phyloP scores from a whole-genome alignment of 768 basidiomycete species.

The Tephrocybe sp. region DNA sequence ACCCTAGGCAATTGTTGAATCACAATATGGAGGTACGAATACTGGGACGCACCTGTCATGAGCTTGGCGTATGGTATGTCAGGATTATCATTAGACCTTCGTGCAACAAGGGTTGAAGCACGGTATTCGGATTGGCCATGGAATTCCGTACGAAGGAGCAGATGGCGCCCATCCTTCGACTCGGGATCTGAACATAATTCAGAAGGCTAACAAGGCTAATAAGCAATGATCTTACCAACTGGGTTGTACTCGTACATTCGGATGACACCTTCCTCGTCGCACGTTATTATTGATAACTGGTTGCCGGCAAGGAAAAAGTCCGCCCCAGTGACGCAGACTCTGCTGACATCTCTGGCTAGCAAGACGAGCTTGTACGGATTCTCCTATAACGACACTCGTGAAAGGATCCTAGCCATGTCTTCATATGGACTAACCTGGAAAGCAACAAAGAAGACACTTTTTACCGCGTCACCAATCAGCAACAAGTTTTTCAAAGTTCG shows the following conservation, averaged over 20 bases:
- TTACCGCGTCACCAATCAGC: conserved; percentile 87
- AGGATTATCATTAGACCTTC: conserved; percentile 65
- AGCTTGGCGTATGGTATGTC: conserved; percentile 82
- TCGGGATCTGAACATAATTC: conserved; percentile 60
- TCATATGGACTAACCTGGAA: conserved; percentile 69
- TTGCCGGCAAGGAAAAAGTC: conserved; percentile 90
- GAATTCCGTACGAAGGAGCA: conserved; percentile 82
- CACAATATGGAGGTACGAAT: not conserved
- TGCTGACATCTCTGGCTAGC: conserved; percentile 75
- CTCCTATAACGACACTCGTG: conserved; percentile 53
- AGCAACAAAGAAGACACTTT: conserved; percentile 88
- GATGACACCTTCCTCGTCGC: conserved; percentile 83
- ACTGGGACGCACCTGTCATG: conserved; percentile 52
- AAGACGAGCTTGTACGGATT: conserved; percentile 92
- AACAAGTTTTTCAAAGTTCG: conserved; percentile 91
- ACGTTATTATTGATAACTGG: conserved; percentile 72
- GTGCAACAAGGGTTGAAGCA: conserved; percentile 66
- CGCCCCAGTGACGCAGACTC: conserved; percentile 58
- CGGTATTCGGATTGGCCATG: conserved; percentile 71
- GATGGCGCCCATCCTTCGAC: conserved; percentile 77
- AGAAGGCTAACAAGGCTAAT: conserved; percentile 1
- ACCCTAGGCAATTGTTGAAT: conserved; percentile 38
- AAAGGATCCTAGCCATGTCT: not conserved
- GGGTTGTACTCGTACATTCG: conserved; percentile 89
- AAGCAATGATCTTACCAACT: conserved; percentile 46